These are phyloP conservation scores for Syzygium oleosum DNA, from an alignment of 345 rosid species.

Conservation along the genomic window DNA sequence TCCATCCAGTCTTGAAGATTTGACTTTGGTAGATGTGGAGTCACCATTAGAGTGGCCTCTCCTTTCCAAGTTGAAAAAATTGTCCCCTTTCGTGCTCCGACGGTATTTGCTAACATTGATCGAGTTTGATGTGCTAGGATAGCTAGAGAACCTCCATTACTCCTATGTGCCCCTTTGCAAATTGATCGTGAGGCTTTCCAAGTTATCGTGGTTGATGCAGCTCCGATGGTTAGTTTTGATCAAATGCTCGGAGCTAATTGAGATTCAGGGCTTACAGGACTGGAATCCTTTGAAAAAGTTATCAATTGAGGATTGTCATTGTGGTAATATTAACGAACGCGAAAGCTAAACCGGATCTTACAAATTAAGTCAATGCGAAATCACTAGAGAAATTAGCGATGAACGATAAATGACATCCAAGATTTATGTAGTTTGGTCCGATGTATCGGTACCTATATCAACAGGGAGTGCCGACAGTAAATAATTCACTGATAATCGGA, in stretches of 20 bases:
- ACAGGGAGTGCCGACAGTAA: too few relatives aligned
- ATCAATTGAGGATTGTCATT: neutral
- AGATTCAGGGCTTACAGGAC: neutral
- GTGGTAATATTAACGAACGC: too few relatives aligned
- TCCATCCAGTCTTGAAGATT: neutral
- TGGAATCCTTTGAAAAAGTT: neutral
- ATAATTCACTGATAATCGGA: too few relatives aligned
- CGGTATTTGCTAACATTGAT: neutral
- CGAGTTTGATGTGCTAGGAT: neutral
- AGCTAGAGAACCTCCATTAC: neutral
- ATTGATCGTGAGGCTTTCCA: neutral
- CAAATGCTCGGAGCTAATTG: neutral
- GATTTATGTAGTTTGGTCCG: too few relatives aligned
- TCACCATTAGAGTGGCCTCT: neutral
- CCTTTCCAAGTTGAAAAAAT: neutral
- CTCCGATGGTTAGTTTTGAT: neutral
- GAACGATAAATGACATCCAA: too few relatives aligned
- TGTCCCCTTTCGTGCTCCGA: neutral
- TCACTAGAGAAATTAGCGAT: too few relatives aligned
- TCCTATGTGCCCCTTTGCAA: neutral
- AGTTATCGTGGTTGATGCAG: neutral
- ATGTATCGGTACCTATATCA: too few relatives aligned
- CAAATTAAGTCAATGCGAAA: too few relatives aligned
- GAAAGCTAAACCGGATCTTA: too few relatives aligned
- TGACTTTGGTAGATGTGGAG: neutral